A percentile compares a stretch with the other conserved stretches of the same genome.
These are phyloP conservation scores for Moesziomyces parantarcticus DNA, from an alignment of 1,284 basidiomycete species.

Conservation along the genomic window DNA sequence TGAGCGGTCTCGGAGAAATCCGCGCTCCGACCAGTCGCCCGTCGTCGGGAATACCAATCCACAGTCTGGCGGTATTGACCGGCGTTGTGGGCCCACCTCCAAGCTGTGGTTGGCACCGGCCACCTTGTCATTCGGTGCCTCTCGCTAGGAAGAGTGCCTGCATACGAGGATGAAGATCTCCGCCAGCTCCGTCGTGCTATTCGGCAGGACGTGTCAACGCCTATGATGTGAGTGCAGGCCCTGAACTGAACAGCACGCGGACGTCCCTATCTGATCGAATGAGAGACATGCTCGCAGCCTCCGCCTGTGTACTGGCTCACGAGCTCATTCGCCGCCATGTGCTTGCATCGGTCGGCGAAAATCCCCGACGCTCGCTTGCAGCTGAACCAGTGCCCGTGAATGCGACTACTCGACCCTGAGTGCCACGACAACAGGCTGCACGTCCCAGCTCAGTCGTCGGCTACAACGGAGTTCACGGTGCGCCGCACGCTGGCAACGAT, in stretches of 20 bases:
- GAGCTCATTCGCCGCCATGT: neutral
- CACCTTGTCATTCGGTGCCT: neutral
- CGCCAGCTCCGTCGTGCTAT: constrained; percentile 3
- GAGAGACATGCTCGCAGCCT: neutral
- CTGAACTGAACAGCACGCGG: too few species aligned
- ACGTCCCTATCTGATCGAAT: neutral
- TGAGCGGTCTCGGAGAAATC: constrained; percentile 22
- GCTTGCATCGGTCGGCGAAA: constrained; percentile 13
- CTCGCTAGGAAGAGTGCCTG: too few species aligned
- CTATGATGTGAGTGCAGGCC: too few species aligned
- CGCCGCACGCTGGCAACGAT: constrained; percentile 4
- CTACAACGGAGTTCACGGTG: constrained; percentile 34
- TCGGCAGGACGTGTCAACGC: neutral
- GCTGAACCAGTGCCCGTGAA: neutral
- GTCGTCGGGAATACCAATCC: constrained; percentile 14
- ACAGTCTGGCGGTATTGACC: constrained; percentile 28
- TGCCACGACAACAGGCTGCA: neutral
- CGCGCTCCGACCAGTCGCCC: constrained; percentile 8
- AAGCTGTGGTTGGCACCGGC: neutral
- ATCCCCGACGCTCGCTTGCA: constrained; percentile 7
- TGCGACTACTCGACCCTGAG: neutral
- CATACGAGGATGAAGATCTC: neutral
- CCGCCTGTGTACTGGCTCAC: neutral
- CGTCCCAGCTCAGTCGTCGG: constrained; percentile 6
- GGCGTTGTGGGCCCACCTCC: constrained; percentile 14